Conservation (phyloP, 768 basidiomycete species). For the Neoboletus subvelutipes region DNA sequence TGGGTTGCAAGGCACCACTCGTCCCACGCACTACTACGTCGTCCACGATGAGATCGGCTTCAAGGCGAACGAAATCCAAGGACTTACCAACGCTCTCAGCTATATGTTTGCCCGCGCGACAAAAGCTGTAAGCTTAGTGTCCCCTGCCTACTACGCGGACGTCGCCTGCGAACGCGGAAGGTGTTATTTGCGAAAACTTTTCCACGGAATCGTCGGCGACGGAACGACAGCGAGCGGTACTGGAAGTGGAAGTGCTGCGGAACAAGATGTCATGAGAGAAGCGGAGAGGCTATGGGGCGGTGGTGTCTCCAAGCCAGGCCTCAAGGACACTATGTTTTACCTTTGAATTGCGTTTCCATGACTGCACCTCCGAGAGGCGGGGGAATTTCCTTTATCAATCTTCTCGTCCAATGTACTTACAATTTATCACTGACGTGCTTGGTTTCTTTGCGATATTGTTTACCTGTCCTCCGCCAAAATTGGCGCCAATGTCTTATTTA, state of each 20-base stretch:
- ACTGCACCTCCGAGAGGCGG: not conserved
- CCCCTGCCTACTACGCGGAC: slow-evolving; percentile 44
- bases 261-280: slow-evolving; percentile 53
- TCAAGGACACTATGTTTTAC: slow-evolving; percentile 79
- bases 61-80: slow-evolving; percentile 49
- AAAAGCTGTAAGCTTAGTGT: slow-evolving; percentile 40
- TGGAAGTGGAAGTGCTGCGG: slow-evolving; percentile 38
- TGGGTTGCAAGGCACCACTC: slow-evolving; percentile 47
- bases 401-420: not conserved
- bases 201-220: slow-evolving; percentile 35
- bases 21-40: slow-evolving; percentile 56
- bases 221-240: slow-evolving; percentile 34
- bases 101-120: slow-evolving; percentile 64
- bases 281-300: slow-evolving; percentile 54
- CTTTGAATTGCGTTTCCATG: slow-evolving; percentile 37
- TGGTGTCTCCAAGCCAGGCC: slow-evolving; percentile 46
- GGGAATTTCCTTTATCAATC: not conserved
- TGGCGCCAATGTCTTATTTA: not conserved
- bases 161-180: slow-evolving; percentile 54
- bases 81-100: slow-evolving; percentile 52
- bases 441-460: not conserved
- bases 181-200: slow-evolving; percentile 50
- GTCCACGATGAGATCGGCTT: slow-evolving; percentile 54
- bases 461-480: not conserved
- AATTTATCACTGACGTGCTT: not conserved